Base-by-base conservation (phyloP, 2,329 filamentous ascomycete genomes). In the Davidsoniella australis region DNA sequence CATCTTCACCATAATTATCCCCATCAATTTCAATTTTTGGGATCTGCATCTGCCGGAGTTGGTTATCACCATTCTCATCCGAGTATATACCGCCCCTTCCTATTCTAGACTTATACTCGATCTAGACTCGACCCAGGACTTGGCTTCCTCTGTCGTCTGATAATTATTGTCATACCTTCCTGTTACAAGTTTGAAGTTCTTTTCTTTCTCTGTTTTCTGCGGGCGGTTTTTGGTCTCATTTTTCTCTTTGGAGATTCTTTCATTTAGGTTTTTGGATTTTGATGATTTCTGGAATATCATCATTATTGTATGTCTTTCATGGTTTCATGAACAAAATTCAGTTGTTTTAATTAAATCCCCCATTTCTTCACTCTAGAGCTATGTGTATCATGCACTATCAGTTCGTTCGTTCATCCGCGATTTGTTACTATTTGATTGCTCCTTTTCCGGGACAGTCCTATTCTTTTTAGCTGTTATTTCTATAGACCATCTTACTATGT, bases 301-400 rank as follows among this genome's bases (percentile, higher is more conserved):
- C n/a, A 12, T 45, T 45, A 8, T 36, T 2, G 26, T 45, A 33
- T 24, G 18, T 45, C n/a, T 29, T 45, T 45, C 42, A 45, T 45
- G 42, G 20, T 45, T 45, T 45, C 42, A 45, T 45, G 42, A 16
- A 45, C 26, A 45, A 45, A 12, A 29, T 33, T 45, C 36, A 37
- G 24, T 29, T 45, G n/a, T 37, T 45, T 16, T 41, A 41, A 29
- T 14, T 45, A 17, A 14, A 18, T 37, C 29, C 18, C n/a, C 36
- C 14, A 2, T 17, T 14, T 5, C 9, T 7, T 33, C 6, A 9
- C 29, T 33, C 12, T 12, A 10, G 12, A 33, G 29, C 20, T 23
- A 23, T 33, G 8, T 33, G 8, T 33, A 33, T 12, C 10, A 29
- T 29, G 26, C 26, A 10, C 29, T 33, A 9, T 33, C 4, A 33